These are phyloP conservation scores for Metschnikowia chrysomelidarum DNA, from an alignment of 805 yeast species.

Conservation along the genomic window DNA sequence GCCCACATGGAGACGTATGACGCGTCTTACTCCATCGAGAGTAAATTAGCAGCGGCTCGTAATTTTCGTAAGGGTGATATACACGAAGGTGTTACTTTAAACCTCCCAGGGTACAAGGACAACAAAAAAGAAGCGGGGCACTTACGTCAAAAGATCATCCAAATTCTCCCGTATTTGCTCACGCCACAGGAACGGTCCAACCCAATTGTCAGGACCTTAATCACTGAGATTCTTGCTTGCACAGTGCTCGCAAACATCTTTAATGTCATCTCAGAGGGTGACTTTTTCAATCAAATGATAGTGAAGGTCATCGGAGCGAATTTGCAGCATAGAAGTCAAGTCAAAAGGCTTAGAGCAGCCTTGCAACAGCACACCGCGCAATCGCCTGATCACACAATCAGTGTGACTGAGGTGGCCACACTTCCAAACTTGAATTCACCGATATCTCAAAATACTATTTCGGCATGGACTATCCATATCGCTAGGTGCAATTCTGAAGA, in stretches of 20 bases:
- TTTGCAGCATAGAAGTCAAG: slow-evolving; percentile 71
- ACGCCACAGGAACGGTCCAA: slow-evolving; percentile 47
- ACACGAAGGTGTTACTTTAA: slow-evolving; percentile 54
- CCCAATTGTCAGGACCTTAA: slow-evolving; percentile 45
- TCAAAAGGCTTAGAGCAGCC: slow-evolving; percentile 66
- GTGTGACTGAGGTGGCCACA: background rate
- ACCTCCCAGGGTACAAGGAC: slow-evolving; percentile 27
- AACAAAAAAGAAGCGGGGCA: slow-evolving; percentile 46
- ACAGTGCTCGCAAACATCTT: slow-evolving; percentile 51
- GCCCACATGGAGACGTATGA: slow-evolving; percentile 15
- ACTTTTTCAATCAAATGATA: slow-evolving; percentile 68
- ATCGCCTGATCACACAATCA: slow-evolving; percentile 2
- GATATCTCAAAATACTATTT: slow-evolving; percentile 2
- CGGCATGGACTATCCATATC: slow-evolving; percentile 8
- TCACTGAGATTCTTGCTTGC: slow-evolving; percentile 62
- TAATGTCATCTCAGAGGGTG: slow-evolving; percentile 62
- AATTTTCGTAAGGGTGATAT: slow-evolving; percentile 50
- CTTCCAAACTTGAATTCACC: slow-evolving; percentile 9
- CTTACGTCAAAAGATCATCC: slow-evolving; percentile 41
- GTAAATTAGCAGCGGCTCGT: slow-evolving; percentile 40
- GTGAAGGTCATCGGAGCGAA: slow-evolving; percentile 59
- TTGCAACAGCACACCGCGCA: slow-evolving; percentile 58
- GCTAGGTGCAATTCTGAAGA: slow-evolving; percentile 1
- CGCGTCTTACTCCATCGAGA: slow-evolving; percentile 30
- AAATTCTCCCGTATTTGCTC: slow-evolving; percentile 50